Percentiles rank a stretch among this genome's conserved stretches.
phyloP scores from a whole-genome alignment of 2,329 filamentous ascomycete species.

The Ophiocordyceps robertsii region DNA sequence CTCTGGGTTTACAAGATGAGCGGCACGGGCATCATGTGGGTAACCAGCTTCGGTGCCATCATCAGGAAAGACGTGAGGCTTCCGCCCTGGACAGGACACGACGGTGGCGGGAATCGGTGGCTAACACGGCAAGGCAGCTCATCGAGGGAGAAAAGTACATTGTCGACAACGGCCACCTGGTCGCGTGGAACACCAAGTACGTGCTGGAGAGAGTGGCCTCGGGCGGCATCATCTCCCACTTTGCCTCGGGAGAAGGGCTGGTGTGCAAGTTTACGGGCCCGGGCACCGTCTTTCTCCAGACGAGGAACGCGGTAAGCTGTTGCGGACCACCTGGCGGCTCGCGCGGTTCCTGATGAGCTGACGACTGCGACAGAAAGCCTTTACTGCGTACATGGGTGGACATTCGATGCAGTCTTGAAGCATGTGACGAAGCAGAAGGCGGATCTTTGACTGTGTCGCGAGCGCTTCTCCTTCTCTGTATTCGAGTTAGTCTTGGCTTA shows the following conservation, averaged over 20 bases:
- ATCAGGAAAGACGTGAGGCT: constrained; percentile 79
- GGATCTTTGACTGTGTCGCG: too few species aligned
- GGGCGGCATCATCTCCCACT: constrained; percentile 81
- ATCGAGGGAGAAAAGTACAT: constrained; percentile 72
- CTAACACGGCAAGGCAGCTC: constrained; percentile 15
- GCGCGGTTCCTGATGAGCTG: background rate
- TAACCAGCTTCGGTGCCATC: constrained; percentile 88
- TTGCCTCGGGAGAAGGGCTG: constrained; percentile 72
- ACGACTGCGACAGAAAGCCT: constrained; percentile 29
- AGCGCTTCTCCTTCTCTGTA: too few species aligned
- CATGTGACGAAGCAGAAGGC: too few species aligned
- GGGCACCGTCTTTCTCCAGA: constrained; percentile 86
- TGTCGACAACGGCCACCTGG: constrained; percentile 83
- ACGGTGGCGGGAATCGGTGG: background rate
- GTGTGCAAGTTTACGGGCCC: constrained; percentile 92
- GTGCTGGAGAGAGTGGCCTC: constrained; percentile 79
- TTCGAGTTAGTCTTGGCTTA: too few species aligned
- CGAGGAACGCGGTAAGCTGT: constrained; percentile 58
- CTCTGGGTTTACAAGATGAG: constrained; percentile 80
- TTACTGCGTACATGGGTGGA: constrained; percentile 37
- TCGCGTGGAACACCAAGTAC: constrained; percentile 96
- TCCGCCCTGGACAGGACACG: background rate
- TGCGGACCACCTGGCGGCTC: background rate
- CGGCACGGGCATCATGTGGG: constrained; percentile 72
- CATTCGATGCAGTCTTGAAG: constrained; percentile 22